Percentiles rank a stretch among this genome's conserved stretches.
phyloP scores from a whole-genome alignment of 2,329 filamentous ascomycete species.

The Nothopassalora personata region DNA sequence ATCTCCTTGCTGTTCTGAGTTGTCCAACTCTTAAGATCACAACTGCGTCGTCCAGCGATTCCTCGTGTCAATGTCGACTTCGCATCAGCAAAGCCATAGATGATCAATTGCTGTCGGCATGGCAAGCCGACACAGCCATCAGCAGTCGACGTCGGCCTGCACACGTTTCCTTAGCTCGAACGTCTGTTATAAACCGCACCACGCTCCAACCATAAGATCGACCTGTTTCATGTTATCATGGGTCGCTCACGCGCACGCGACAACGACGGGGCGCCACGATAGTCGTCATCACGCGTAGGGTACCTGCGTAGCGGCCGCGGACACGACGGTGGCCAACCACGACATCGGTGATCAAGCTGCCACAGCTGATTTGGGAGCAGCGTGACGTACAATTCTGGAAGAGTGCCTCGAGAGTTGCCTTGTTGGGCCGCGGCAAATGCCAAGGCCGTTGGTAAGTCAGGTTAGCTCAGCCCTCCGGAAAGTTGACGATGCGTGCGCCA shows the following conservation, averaged over 20 bases:
- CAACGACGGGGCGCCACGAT: neutral
- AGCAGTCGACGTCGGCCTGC: neutral
- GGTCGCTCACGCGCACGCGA: neutral
- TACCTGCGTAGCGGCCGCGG: neutral
- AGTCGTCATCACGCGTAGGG: neutral
- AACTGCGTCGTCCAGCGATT: too few relatives aligned
- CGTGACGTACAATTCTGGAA: neutral
- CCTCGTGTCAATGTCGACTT: neutral
- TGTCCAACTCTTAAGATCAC: too few relatives aligned
- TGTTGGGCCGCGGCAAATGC: neutral
- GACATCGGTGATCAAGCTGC: neutral
- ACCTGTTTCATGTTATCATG: neutral
- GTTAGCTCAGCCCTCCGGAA: neutral
- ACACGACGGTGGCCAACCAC: neutral
- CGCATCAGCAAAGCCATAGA: neutral
- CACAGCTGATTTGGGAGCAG: neutral
- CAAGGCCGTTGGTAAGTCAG: neutral
- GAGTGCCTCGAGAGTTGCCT: neutral
- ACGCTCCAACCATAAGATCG: neutral
- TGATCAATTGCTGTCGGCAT: neutral
- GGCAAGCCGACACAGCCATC: neutral
- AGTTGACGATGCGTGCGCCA: neutral
- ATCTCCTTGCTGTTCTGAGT: too few relatives aligned
- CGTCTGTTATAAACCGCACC: neutral
- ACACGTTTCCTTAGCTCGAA: neutral